Conservation (phyloP, 2,329 filamentous ascomycete genomes). For the Penicillium sclerotiorum region DNA sequence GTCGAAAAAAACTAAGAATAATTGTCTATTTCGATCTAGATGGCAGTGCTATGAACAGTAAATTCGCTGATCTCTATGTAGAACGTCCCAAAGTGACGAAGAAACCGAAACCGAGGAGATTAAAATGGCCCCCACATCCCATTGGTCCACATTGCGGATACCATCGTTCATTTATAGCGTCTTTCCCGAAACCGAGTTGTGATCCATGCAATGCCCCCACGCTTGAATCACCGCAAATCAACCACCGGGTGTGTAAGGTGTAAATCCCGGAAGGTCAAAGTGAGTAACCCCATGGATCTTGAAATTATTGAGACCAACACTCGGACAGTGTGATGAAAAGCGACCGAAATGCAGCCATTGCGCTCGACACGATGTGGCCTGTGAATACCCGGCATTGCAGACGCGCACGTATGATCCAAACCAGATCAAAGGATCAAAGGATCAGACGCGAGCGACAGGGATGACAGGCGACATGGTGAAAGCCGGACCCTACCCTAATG, state of each 20-base stretch:
- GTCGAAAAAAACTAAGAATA: too few relatives aligned
- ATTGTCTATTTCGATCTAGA: not conserved
- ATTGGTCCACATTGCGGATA: not conserved
- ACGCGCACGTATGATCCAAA: conserved; percentile 14
- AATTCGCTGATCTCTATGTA: not conserved
- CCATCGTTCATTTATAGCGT: not conserved
- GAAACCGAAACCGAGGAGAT: not conserved
- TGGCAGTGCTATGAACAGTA: not conserved
- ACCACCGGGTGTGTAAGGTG: conserved; percentile 20
- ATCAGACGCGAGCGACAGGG: not conserved
- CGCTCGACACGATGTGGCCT: conserved; percentile 13
- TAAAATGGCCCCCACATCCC: not conserved
- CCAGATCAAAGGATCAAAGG: conserved; percentile 2
- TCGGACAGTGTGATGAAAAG: conserved; percentile 18
- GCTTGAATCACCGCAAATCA: conserved; percentile 21
- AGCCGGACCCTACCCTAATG: too few relatives aligned
- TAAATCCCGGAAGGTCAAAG: conserved; percentile 24
- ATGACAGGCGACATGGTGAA: not conserved
- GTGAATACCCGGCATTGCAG: conserved; percentile 14
- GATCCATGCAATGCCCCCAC: conserved; percentile 13
- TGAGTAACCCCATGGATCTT: not conserved
- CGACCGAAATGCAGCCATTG: conserved; percentile 20
- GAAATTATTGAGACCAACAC: not conserved
- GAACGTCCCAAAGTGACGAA: not conserved
- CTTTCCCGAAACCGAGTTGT: not conserved